Evolutionary conservation across 495 filamentous ascomycete species (phyloP).

Genomic region (Aspergillus indologenus): DNA sequence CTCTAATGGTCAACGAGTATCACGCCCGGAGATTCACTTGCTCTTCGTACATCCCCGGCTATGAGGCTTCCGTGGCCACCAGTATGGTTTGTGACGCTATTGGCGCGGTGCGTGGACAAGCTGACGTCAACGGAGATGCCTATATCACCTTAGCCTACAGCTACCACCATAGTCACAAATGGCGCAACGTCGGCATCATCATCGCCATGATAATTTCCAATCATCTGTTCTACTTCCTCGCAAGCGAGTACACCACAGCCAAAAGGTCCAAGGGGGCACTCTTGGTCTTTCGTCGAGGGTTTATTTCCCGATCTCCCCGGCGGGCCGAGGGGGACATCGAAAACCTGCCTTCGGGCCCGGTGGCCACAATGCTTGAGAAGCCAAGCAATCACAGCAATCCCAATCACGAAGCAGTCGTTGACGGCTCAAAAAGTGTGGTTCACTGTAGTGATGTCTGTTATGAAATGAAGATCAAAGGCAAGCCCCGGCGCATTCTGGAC

Average conservation of each 20-base stretch:
- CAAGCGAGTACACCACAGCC: slow-evolving; percentile 35
- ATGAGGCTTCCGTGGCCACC: slow-evolving; percentile 11
- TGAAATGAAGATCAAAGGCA: slow-evolving; percentile 57
- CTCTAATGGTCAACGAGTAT: slow-evolving; percentile 52
- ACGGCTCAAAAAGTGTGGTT: slow-evolving; percentile 55
- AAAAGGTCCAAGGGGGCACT: slow-evolving; percentile 31
- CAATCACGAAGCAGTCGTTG: slow-evolving; percentile 35
- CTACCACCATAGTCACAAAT: slow-evolving; percentile 50
- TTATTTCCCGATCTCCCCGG: no score
- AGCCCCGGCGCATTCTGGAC: slow-evolving; percentile 57
- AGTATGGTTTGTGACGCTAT: slow-evolving; percentile 42
- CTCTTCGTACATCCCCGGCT: slow-evolving; percentile 52
- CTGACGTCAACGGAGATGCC: slow-evolving; percentile 39
- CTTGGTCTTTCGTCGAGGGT: slow-evolving; percentile 26
- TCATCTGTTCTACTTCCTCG: slow-evolving; percentile 42
- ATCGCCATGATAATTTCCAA: slow-evolving; percentile 53
- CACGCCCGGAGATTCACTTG: slow-evolving; percentile 49
- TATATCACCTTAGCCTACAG: slow-evolving; percentile 46
- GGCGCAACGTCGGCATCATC: slow-evolving; percentile 61
- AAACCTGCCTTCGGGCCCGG: no score
- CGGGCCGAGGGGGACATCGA: no score
- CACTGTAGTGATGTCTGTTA: slow-evolving; percentile 75
- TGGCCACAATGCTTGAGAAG: no score
- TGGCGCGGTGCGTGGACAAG: slow-evolving; percentile 45
- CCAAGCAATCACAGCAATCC: background rate